Conservation (phyloP, 352 stramenopile genomes). For the Pythium sp. region DNA sequence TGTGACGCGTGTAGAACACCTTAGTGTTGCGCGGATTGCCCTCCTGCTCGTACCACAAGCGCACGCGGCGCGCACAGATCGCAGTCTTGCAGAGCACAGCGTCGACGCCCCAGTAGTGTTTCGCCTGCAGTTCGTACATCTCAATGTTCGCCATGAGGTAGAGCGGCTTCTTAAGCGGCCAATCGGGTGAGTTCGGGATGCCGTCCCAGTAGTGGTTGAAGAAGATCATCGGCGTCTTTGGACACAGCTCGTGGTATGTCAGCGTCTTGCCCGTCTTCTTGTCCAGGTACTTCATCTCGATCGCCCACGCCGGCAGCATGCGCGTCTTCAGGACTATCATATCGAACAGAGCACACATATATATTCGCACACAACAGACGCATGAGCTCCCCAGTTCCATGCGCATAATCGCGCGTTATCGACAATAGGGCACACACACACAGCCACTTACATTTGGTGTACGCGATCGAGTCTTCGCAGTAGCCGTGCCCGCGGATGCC, state of each 20-base stretch:
- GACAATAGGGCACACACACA: background rate
- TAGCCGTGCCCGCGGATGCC: constrained; percentile 34
- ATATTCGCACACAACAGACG: background rate
- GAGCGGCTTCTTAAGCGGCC: constrained; percentile 36
- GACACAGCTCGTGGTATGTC: constrained; percentile 33
- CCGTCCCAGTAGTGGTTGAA: constrained; percentile 33
- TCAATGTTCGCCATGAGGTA: constrained; percentile 60
- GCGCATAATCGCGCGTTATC: background rate
- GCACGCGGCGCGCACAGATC: constrained; percentile 39
- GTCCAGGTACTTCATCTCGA: constrained; percentile 9
- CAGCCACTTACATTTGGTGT: constrained; percentile 32
- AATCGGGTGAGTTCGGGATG: constrained; percentile 25
- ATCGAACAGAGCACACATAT: background rate
- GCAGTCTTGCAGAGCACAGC: constrained; percentile 50
- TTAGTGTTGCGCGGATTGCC: constrained; percentile 48
- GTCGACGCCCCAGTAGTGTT: constrained; percentile 42
- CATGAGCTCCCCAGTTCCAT: background rate
- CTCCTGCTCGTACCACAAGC: constrained; percentile 51
- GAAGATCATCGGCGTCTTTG: constrained; percentile 21
- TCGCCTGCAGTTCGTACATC: constrained; percentile 48
- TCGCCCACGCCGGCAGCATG: background rate
- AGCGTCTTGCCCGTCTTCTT: constrained; percentile 10
- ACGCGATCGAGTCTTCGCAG: constrained; percentile 45
- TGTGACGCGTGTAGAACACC: constrained; percentile 65
- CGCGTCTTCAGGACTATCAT: constrained; percentile 5